Base-by-base conservation (phyloP, 140 eudicot species). In the Anethum foeniculum region DNA sequence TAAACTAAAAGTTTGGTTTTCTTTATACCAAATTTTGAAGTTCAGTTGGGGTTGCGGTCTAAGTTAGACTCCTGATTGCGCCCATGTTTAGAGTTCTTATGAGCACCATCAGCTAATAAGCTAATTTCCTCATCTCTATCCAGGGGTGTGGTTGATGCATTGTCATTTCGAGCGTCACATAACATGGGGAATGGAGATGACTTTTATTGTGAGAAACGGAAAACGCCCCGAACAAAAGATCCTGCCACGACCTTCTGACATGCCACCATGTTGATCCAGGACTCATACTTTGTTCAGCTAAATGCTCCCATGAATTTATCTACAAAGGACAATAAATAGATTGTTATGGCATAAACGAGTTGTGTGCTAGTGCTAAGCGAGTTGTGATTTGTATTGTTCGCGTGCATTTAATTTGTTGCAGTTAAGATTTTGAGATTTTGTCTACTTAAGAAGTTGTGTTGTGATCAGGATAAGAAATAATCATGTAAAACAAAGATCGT, bases 151-250 rank as follows among this genome's bases (percentile, higher is more conserved):
- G 78, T 74, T 74, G 36, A 74, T 74, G 78, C 78, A 74, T 44
- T 74, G 78, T 30, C 78, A 74, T 74, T 74, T 74, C 16, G 78
- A 74, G 78, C 78, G 78, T 12, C 78, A 74, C 78, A 43, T n/a
- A 23, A 41, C 56, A 0, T 74, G 78, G 78, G 78, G 78, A 44
- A 74, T 74, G 78, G 78, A 74, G 54, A 74, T 74, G 78, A n/a
- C 56, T n/a, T 74, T 74, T 43, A 74, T 74, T 21, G 78, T 74
- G 32, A n/a, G 78, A n/a, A 74, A 74, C 15, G 78, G 78, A 43
- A 74, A 74, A 41, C 56, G 56, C 78, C 14, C 36, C 1, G 23
- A 25, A 25, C 21, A 74, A 10, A 74, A 44, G 32, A 74, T 74
- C 3, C 49, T 74, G 38, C 19, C 78, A 44, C 23, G 54, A 41